Evolutionary conservation across 1,284 basidiomycete genomes (phyloP), one percentile per base, ranked within the genome.

Genomic region (Coniophora puteana): DNA sequence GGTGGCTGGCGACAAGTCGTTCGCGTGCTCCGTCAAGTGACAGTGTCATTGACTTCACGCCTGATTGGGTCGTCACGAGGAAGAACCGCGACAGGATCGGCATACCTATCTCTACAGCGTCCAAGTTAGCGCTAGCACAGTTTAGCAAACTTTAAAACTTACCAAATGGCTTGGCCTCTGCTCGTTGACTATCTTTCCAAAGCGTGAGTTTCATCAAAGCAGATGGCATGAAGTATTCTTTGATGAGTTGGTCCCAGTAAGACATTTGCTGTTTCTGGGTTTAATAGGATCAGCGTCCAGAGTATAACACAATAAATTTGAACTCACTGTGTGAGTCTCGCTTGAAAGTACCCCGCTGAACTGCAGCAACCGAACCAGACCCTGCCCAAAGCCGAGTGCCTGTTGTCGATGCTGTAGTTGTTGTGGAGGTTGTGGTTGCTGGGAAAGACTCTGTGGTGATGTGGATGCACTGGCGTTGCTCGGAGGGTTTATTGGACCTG

Each of bases 131-230:
- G 30, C 14, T 23, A 37, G 39, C 24, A 1, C n/a, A 31, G 39
- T 25, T 41, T 27, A 28, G 25, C 16, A 32, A 26, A 41, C 21
- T 17, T 34, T 14, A 5, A 18, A 45, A 48, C 8, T 12, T 43
- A 89, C 87, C 83, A 53, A 89, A 89, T 14, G 80, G 79, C 54
- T 88, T 89, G 23, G 85, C 84, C 55, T 89, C 86, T 27, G 70
- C 73, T 49, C 69, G 71, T 52, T 80, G 75, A 51, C 82, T 87
- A 57, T 88, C 85, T 57, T 85, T 86, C 86, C 86, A 89, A 18
- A 89, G 61, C 6, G 83, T 88, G 48, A 89, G 70, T 58, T 81
- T 84, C 72, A 88, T 76, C 33, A 74, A 61, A 13, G 83, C 78
- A 45, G 74, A 75, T 3, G 74, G 70, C 8, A 75, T 74, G 53